Evolutionary conservation across 2,329 filamentous ascomycete species (phyloP).

Genomic region (Pseudogymnoascus sp.): DNA sequence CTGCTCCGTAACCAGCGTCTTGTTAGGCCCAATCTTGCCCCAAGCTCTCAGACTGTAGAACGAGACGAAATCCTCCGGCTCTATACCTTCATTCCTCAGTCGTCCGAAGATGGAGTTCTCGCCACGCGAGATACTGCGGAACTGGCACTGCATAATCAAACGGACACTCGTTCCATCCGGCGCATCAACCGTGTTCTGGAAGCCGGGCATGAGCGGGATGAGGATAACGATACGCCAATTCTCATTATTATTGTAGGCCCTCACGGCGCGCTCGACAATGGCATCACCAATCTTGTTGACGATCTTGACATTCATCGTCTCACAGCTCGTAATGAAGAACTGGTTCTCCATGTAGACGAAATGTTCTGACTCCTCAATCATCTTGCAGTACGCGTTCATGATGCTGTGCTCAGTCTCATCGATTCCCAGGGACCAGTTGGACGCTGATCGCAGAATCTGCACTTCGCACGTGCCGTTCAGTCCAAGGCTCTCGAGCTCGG

Average conservation of each 20-base stretch:
- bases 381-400: conserved; percentile 87
- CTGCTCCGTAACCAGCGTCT: conserved; percentile 85
- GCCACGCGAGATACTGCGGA: conserved; percentile 88
- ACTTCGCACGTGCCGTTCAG: conserved; percentile 93
- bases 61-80: conserved; percentile 89
- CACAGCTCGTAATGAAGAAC: conserved; percentile 91
- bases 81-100: conserved; percentile 69
- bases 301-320: conserved; percentile 79
- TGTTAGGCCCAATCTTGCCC: conserved; percentile 79
- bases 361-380: conserved; percentile 92
- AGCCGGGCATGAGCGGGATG: conserved; percentile 95
- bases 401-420: conserved; percentile 88
- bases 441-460: conserved; percentile 86
- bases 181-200: conserved; percentile 91
- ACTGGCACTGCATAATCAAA: conserved; percentile 95
- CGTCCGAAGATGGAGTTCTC: conserved; percentile 87
- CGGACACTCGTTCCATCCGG: conserved; percentile 91
- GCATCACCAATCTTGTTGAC: conserved; percentile 92
- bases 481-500: conserved; percentile 79
- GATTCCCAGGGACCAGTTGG: conserved; percentile 85
- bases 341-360: conserved; percentile 99
- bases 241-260: conserved; percentile 74
- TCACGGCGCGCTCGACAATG: conserved; percentile 81
- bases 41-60: conserved; percentile 91
- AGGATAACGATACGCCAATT: conserved; percentile 85